phyloP scores from a whole-genome alignment of 2,329 filamentous ascomycete species.

The Intubia oerlemansii region DNA sequence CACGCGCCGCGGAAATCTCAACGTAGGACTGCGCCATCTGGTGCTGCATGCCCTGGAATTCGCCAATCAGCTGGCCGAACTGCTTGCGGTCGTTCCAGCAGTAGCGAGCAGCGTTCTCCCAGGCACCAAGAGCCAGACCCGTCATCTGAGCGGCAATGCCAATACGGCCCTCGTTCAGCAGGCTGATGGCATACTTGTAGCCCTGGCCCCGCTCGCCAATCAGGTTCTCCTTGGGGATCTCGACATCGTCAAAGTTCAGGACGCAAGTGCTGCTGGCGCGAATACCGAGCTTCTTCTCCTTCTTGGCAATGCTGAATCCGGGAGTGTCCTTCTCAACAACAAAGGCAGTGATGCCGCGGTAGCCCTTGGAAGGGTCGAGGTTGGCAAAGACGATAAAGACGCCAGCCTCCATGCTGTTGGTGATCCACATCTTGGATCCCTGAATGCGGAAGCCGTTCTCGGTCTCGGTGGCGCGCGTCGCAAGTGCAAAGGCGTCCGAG shows the following conservation, averaged over 20 bases:
- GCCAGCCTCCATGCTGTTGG: conserved; percentile 80
- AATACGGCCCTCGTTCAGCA: conserved; percentile 92
- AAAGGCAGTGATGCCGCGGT: conserved; percentile 94
- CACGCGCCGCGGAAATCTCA: conserved; percentile 78
- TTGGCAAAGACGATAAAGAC: conserved; percentile 99
- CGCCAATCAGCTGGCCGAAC: conserved; percentile 80
- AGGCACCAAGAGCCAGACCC: conserved; percentile 79
- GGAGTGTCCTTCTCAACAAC: conserved; percentile 75
- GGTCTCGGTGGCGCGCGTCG: conserved; percentile 75
- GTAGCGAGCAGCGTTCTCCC: conserved; percentile 84
- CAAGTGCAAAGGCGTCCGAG: conserved; percentile 86
- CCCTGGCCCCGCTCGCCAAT: conserved; percentile 77
- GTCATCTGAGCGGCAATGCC: conserved; percentile 99
- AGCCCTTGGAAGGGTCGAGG: conserved; percentile 74
- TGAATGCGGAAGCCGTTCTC: conserved; percentile 67
- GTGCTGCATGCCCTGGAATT: conserved; percentile 99
- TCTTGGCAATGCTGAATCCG: conserved; percentile 92
- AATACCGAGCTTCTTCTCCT: conserved; percentile 99
- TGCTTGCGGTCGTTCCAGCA: conserved; percentile 98
- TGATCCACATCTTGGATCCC: conserved; percentile 99
- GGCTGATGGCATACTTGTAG: conserved; percentile 91
- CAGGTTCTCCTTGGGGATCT: conserved; percentile 71
- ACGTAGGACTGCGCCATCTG: conserved; percentile 92
- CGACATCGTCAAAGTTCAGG: conserved; percentile 90
- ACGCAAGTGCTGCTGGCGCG: conserved; percentile 90